Conservation (phyloP, 345 rosid genomes). For the Populus simonii region DNA sequence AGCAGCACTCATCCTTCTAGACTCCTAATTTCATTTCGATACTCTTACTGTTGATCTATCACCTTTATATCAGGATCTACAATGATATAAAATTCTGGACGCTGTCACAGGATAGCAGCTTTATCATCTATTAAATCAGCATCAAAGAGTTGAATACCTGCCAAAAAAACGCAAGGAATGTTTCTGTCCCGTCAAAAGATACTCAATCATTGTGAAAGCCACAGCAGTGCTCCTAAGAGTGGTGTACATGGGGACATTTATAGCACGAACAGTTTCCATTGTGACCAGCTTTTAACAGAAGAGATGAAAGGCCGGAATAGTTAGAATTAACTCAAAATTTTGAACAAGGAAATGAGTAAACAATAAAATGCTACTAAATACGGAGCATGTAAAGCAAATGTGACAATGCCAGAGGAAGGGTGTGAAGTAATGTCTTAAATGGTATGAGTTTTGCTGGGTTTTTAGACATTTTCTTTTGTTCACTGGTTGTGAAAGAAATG, state of each 20-base stretch:
- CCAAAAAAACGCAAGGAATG: constrained; percentile 25
- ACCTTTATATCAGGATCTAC: not conserved
- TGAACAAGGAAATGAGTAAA: not conserved
- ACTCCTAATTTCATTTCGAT: not conserved
- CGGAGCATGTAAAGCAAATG: constrained; percentile 30
- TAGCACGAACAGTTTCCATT: constrained; percentile 32
- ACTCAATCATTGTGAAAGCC: constrained; percentile 32
- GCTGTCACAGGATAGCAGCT: not conserved
- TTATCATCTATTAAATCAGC: not conserved
- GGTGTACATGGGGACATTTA: constrained; percentile 31
- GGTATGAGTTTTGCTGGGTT: constrained; percentile 19
- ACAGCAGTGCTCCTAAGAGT: constrained; percentile 30
- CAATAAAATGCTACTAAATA: not conserved
- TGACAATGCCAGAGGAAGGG: constrained; percentile 23
- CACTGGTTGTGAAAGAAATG: constrained; percentile 24
- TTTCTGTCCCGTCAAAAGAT: constrained; percentile 22
- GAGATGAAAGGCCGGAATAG: not conserved
- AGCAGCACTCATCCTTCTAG: not conserved
- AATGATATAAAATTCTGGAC: not conserved
- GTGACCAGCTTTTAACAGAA: constrained; percentile 20
- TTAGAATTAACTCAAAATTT: not conserved
- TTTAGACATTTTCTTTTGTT: not conserved
- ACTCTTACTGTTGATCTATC: not conserved
- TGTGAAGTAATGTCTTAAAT: constrained; percentile 14
- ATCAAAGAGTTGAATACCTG: constrained; percentile 20